Base-by-base conservation (phyloP, 2,329 filamentous ascomycete genomes). In the Aspergillus flavus region DNA sequence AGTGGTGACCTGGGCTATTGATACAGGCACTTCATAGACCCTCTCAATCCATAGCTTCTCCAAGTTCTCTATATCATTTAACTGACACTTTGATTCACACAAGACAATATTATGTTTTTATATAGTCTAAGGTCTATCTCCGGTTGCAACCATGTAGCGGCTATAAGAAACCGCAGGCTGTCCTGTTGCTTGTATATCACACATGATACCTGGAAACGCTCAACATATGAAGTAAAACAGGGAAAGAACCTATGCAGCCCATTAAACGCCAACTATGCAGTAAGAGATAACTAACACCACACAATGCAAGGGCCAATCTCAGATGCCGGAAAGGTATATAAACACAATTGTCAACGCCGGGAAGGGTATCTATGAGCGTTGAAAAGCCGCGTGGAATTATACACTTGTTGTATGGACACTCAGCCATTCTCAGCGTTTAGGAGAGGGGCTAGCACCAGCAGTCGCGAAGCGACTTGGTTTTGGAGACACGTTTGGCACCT, bases 181-280 rank as follows among this genome's bases (percentile, higher is more conserved):
- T 55, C 32, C 32, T 39, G 46, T 26, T 9, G 46, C 14, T 54
- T 54, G 50, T 32, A 36, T 54, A 39, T 16, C 32, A 55, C n/a
- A 41, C 52, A 26, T 34, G 12, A 55, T 36, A 55, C 32, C 52
- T 19, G 32, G 30, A 55, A 55, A 55, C 48, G 48, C 48, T 52
- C 16, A 32, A 12, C 48, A 32, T 21, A 46, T 32, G 28, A n/a
- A 30, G 21, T 52, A n/a, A 52, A 52, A 14, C 46, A 50, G 14
- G 21, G 5, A 48, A 26, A 48, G 14, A 23, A 23, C 21, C 16
- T 6, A 52, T 52, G 60, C 60, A 41, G 45, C 55, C 55, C 10
- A 46, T 61, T 36, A 48, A 58, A 62, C 56, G 56, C 61, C 61
- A 26, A 41, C 48, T 41, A 62, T 62, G 61, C 61, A 55, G 48